Conservation (phyloP, 805 yeast genomes). For the Metschnikowia henanensis region DNA sequence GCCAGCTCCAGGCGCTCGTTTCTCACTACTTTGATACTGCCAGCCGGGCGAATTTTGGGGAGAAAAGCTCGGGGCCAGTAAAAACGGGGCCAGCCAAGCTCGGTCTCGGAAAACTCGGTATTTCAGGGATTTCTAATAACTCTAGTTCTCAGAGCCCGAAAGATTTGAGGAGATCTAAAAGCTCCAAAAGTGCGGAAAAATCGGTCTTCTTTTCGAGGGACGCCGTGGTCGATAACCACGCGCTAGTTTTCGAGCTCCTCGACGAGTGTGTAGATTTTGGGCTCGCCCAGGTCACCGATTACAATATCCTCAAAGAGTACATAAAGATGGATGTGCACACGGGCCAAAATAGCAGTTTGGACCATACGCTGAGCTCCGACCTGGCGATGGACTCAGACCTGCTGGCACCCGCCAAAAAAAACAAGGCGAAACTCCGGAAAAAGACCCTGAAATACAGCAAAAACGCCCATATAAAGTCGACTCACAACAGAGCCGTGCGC, state of each 20-base stretch:
- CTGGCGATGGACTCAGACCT: slow-evolving; percentile 12
- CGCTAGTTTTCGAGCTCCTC: slow-evolving; percentile 74
- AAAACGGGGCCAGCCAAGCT: too few relatives aligned
- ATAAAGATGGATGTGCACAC: slow-evolving; percentile 53
- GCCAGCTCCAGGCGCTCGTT: slow-evolving; percentile 33
- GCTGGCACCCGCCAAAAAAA: slow-evolving; percentile 2
- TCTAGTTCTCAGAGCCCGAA: too few relatives aligned
- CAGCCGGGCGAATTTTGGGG: too few relatives aligned
- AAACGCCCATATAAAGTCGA: slow-evolving; percentile 29
- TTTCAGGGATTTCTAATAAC: too few relatives aligned
- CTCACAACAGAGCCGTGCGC: slow-evolving; percentile 38
- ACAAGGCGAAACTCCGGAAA: slow-evolving; percentile 10
- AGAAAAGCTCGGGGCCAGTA: too few relatives aligned
- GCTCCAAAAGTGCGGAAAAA: too few relatives aligned
- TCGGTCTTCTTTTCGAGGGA: slow-evolving; percentile 39
- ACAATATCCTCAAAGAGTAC: slow-evolving; percentile 74
- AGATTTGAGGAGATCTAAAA: too few relatives aligned
- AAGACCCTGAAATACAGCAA: slow-evolving; percentile 1
- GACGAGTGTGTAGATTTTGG: slow-evolving; percentile 93
- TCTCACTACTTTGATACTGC: slow-evolving; percentile 26
- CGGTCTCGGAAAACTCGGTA: too few relatives aligned
- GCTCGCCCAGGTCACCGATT: slow-evolving; percentile 80
- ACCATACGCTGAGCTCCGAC: slow-evolving; percentile 6
- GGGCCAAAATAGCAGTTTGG: slow-evolving; percentile 7
- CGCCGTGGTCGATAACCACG: slow-evolving; percentile 67